Conservation (phyloP, 2,329 filamentous ascomycete species). For the Coccinonectria pachysandricola region DNA sequence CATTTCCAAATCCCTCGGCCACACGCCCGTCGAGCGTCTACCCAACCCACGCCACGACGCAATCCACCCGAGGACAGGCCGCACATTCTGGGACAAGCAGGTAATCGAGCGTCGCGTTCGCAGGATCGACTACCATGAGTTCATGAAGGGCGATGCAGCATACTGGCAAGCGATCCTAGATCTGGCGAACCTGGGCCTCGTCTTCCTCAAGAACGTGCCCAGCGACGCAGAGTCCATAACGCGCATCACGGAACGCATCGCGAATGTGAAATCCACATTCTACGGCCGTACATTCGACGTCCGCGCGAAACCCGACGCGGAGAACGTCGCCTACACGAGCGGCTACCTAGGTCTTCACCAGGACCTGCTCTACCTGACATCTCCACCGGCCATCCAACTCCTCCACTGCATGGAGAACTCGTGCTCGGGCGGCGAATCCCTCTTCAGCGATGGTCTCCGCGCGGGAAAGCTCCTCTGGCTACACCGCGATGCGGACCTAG, state of each 20-base stretch:
- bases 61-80: slow-evolving; percentile 22
- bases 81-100: slow-evolving; percentile 31
- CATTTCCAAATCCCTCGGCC: slow-evolving; percentile 23
- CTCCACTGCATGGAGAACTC: slow-evolving; percentile 83
- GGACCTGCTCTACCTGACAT: slow-evolving; percentile 78
- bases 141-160: slow-evolving; percentile 47
- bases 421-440: slow-evolving; percentile 68
- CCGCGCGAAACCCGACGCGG: slow-evolving; percentile 63
- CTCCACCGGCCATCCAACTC: slow-evolving; percentile 73
- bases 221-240: slow-evolving; percentile 54
- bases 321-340: slow-evolving; percentile 87
- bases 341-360: slow-evolving; percentile 80
- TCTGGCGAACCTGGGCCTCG: slow-evolving; percentile 57
- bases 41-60: slow-evolving; percentile 16
- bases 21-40: slow-evolving; percentile 10
- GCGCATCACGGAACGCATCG: slow-evolving; percentile 61
- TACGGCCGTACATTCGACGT: slow-evolving; percentile 92
- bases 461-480: slow-evolving; percentile 36
- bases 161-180: slow-evolving; percentile 53
- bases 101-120: slow-evolving; percentile 32
- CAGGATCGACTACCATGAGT: slow-evolving; percentile 60
- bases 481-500: slow-evolving; percentile 4
- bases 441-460: slow-evolving; percentile 69
- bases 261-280: slow-evolving; percentile 73
- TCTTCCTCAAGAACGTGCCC: slow-evolving; percentile 70